Evolutionary conservation across 345 rosid species (phyloP), one percentile per base, ranked within the genome.

Genomic region (Hirschfeldia incana): DNA sequence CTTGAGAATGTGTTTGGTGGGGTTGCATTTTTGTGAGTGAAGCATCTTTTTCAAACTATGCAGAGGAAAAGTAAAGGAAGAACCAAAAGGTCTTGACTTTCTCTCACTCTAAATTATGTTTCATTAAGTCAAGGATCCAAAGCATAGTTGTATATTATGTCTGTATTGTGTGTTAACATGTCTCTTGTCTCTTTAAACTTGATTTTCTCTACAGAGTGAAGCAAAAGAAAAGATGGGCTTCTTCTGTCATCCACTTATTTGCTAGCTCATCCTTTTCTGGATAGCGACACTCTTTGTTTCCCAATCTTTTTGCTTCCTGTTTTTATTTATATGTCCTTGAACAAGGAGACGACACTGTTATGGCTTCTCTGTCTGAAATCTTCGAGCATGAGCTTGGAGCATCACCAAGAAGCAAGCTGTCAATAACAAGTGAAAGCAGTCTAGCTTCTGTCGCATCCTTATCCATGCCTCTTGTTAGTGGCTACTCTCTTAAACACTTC

Each of bases 371-470:
- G 39, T 81, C 70, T 78, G 74, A 55, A 72, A 62, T 65, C 42
- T 69, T 73, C 1, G 72, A 79, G 63, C 76, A 73, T 78, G 83
- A 82, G 70, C 15, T 65, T 51, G 65, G 16, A 80, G 3, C 49
- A 58, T 70, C 80, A 65, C 21, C 12, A 29, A 76, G 77, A 80
- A 76, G 60, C 76, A 80, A 76, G 26, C 83, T 80, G 58, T 68
- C 84, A 30, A 85, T 84, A 79, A 81, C 91, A 65, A 88, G 87
- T 77, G 85, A 80, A 71, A 82, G 86, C 70, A 89, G 90, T 78
- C 92, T 94, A 64, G 98, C 98, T 57, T 87, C 91, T 74, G 70
- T 86, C 1, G 98, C 94, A 83, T 91, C 94, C 13, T 80, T 92
- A 61, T 87, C 97, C 57, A 76, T 88, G 88, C 98, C 98, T 29